Base-by-base conservation (phyloP, 1,284 basidiomycete genomes). In the Marasmius oreades region DNA sequence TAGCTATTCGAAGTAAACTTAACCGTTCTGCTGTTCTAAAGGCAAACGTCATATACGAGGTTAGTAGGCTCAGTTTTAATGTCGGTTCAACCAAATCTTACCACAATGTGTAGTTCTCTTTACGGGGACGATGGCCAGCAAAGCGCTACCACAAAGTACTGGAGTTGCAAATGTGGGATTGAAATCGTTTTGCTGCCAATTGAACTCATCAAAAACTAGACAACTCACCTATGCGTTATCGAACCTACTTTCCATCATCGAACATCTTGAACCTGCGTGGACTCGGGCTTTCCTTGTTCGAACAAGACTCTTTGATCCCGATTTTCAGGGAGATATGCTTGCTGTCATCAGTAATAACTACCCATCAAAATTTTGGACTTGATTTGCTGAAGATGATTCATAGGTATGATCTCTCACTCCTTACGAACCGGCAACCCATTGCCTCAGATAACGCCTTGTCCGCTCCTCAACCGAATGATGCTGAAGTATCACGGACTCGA, bases 401-500 rank as follows among this genome's bases (percentile, higher is more conserved):
- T 51, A 90, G 81, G 79, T 53, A 77, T 90, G 77, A 81, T 89
- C 43, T 84, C 87, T 0, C 82, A 80, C 0, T 81, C 92, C 1
- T 73, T 95, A 31, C 79, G 86, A n/a, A 88, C 86, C 0, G 92
- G 89, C 3, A 75, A 75, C 12, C 85, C 93, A 0, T 72, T 95
- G 18, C 93, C 93, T 0, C 93, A 95, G 65, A 90, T 95, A 47
- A 93, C 91, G 0, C 90, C 92, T 0, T 89, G 87, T 61, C 92
- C 92, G 0, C 76, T 95, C 2, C 73, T 93, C 0, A 85, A 92
- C 63, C 79, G 92, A 7, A 92, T 92, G 64, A 79, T 86, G 74
- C 67, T 76, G n/a, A 72, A 78, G 52, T 75, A 73, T 37, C 81
- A 85, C 50, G 87, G 86, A 0, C 67, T 90, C 28, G 80, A 86